These are phyloP conservation scores for Piromyces finnis DNA, from an alignment of 192 early-diverging fungal genomes.

Conservation along the genomic window DNA sequence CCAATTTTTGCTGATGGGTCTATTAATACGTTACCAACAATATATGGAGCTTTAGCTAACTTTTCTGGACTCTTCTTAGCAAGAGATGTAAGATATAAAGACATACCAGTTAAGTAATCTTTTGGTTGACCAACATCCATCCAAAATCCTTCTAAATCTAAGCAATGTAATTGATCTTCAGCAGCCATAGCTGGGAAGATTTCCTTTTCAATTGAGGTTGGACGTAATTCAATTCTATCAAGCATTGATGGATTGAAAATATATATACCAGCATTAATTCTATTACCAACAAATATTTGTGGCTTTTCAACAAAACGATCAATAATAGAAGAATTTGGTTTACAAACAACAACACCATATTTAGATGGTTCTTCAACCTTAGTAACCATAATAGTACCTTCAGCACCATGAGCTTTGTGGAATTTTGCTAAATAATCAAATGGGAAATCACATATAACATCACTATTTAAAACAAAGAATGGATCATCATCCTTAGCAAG, in stretches of 20 bases:
- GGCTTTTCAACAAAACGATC: conserved; percentile 98
- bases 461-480: conserved; percentile 98
- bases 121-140: conserved; percentile 99
- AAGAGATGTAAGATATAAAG: conserved; percentile 75
- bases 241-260: conserved; percentile 86
- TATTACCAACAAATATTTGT: conserved; percentile 80
- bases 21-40: conserved; percentile 76
- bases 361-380: conserved; percentile 96
- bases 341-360: conserved; percentile 92
- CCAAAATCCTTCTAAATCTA: conserved; percentile 93
- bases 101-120: conserved; percentile 89
- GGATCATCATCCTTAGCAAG: conserved; percentile 63
- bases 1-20: conserved; percentile 85
- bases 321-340: conserved; percentile 51
- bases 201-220: conserved; percentile 97
- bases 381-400: conserved; percentile 93
- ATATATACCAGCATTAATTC: conserved; percentile 94
- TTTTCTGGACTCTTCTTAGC: conserved; percentile 53
- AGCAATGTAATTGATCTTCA: conserved; percentile 75
- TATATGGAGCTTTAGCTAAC: conserved; percentile 38
- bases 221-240: conserved; percentile 76
- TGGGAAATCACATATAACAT: conserved; percentile 98
- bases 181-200: conserved; percentile 85
- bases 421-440: conserved; percentile 78
- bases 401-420: conserved; percentile 75